Conservation (phyloP, 306 rosid genomes). For the Myrica gale region DNA sequence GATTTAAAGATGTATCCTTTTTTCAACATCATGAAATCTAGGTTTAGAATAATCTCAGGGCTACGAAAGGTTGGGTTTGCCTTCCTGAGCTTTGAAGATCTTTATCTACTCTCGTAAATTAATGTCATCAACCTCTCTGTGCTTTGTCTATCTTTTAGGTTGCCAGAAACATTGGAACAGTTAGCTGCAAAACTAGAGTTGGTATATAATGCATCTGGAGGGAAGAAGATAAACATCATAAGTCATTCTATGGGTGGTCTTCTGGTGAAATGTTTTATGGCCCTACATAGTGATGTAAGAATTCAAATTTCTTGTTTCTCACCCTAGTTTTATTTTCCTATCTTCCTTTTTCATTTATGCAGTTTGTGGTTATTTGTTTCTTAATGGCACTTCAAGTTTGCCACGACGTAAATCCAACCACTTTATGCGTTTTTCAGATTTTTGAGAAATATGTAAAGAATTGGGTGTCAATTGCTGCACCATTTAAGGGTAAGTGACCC, state of each 20-base stretch:
- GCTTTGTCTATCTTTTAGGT: slow-evolving; percentile 44
- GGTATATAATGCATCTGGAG: slow-evolving; percentile 76
- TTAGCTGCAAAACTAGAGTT: slow-evolving; percentile 69
- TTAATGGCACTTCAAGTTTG: slow-evolving; percentile 10
- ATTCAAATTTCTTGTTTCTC: slow-evolving; percentile 15
- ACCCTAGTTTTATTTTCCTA: slow-evolving; percentile 24
- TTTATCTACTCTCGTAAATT: background rate
- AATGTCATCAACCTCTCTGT: slow-evolving; percentile 1
- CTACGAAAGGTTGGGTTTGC: background rate
- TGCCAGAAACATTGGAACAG: slow-evolving; percentile 78
- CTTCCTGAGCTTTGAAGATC: slow-evolving; percentile 2
- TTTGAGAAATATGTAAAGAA: slow-evolving; percentile 96
- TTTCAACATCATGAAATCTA: background rate
- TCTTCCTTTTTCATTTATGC: slow-evolving; percentile 23
- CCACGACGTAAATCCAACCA: slow-evolving; percentile 11
- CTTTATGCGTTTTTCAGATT: slow-evolving; percentile 53
- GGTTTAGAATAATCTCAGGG: background rate
- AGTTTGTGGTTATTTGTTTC: slow-evolving; percentile 10
- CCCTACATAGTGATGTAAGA: slow-evolving; percentile 70
- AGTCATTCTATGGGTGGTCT: slow-evolving; percentile 99
- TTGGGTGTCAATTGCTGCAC: slow-evolving; percentile 94
- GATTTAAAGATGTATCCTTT: background rate
- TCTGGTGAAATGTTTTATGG: slow-evolving; percentile 93
- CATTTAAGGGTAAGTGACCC: slow-evolving; percentile 77
- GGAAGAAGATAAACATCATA: slow-evolving; percentile 79